Evolutionary conservation across 2,329 filamentous ascomycete species (phyloP).

Genomic region (Aurifilum marmelostoma): DNA sequence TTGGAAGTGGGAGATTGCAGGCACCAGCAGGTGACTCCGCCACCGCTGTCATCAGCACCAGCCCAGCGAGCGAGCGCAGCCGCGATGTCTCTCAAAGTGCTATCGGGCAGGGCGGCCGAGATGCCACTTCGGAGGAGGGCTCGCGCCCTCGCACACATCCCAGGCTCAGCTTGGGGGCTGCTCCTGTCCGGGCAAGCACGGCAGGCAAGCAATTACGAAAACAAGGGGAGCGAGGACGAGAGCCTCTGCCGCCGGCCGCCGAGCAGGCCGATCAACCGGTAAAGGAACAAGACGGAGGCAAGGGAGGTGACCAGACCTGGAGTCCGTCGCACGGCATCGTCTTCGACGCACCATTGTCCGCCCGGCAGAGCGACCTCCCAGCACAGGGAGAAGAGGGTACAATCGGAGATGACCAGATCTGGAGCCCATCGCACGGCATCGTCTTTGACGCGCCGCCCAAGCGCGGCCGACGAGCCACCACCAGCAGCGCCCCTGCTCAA

Average conservation of each 20-base stretch:
- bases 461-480: background rate
- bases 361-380: no score
- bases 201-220: background rate
- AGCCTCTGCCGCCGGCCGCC: background rate
- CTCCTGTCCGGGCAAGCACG: background rate
- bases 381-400: no score
- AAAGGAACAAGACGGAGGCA: no score
- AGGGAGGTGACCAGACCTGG: background rate
- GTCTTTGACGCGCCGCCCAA: background rate
- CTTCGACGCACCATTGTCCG: background rate
- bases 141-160: background rate
- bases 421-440: background rate
- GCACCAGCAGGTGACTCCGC: background rate
- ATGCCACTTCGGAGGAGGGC: background rate
- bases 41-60: no score
- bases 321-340: background rate
- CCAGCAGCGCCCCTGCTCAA: background rate
- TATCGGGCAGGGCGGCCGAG: background rate
- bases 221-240: background rate
- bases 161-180: no score
- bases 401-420: background rate
- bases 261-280: background rate
- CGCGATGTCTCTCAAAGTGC: background rate
- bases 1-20: background rate
- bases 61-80: background rate